Base-by-base conservation (phyloP, 2,329 filamentous ascomycete genomes). In the Claviceps digitariae region DNA sequence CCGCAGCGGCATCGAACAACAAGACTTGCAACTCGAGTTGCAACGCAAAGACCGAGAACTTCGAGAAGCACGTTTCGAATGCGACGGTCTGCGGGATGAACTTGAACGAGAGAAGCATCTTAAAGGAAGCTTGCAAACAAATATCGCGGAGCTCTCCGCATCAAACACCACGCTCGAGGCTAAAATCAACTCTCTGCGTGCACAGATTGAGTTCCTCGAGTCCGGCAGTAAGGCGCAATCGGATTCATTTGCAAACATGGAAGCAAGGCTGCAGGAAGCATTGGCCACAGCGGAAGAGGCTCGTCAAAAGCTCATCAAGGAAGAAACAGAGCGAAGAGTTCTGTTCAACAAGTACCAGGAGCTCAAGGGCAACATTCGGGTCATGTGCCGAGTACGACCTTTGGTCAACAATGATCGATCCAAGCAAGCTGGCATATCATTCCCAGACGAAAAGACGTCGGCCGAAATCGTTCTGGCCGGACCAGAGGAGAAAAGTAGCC, bases 341-440 rank as follows among this genome's bases (percentile, higher is more conserved):
- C 78, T 98, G 0, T 95, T 97, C 73, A 97, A 97, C 69, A 93
- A 95, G 67, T 91, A 98, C 48, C 90, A 98, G 66, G 93, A 98
- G 64, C 79, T 98, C 55, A 96, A 95, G 68, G 93, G 93, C 62
- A 98, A 98, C 65, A 98, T 98, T 63, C 86, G 93, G 21, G 93
- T 98, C 59, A 98, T 98, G 81, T 97, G 91, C 64, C 83, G 93
- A 65, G 91, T 97, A 29, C 84, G 94, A 43, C 93, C 93, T 1
- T 74, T 84, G 0, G 73, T 86, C 23, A 74, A 74, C 25, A 60
- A 67, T 0, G 67, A 72, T 0, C 83, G 86, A 54, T 82, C 83
- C 7, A 76, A 82, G 25, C 74, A 81, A 13, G 89, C 91, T 3
- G 79, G 81, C 50, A 87, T 97, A 58, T 75, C 79, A 2, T 95